Evolutionary conservation across 2,329 filamentous ascomycete species (phyloP), one percentile per base, ranked within the genome.

Genomic region (Metarhizium anisopliae): DNA sequence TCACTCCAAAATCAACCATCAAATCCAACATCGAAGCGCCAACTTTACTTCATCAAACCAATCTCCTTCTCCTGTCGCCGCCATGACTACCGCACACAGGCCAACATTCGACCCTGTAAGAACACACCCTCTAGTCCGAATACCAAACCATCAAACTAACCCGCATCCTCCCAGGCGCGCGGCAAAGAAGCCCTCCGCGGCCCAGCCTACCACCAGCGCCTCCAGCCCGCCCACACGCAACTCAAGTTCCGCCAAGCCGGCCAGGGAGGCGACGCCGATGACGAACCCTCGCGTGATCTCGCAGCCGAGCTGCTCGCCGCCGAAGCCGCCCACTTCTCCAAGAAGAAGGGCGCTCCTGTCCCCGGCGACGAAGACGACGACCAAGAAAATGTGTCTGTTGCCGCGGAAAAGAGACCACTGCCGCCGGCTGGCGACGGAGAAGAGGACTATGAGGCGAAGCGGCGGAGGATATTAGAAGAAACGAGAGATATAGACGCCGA

Each of bases 141-240:
- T 16, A 20, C 16, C 42, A 6, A 20, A 13, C 51, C 47, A 50
- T 53, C 54, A 29, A 16, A 10, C 47, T 47, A 50, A 52, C 29
- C 67, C 71, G 59, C 25, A 60, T 60, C 18, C 59, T 18, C 50
- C 55, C 60, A 91, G 88, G 92, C 93, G 47, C 85, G 87, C 69
- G 94, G 94, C 70, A 96, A 96, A 79, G 94, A 99, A 74, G 90
- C 92, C 66, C 87, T 91, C 58, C 87, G 91, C 66, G 94, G 94
- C 51, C 89, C 90, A 52, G 93, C 91, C 64, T 97, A 96, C 77
- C 94, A 99, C 70, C 93, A 97, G 73, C 88, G 94, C 64, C 87
- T 97, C 16, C 85, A 96, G 14, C 93, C 94, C 38, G 94, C 94
- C 36, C 88, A 99, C 72, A 97, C 90, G 13, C 86, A 90, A 61